Evolutionary conservation across 306 rosid genomes (phyloP).

Genomic region (Hippophae tibetana): DNA sequence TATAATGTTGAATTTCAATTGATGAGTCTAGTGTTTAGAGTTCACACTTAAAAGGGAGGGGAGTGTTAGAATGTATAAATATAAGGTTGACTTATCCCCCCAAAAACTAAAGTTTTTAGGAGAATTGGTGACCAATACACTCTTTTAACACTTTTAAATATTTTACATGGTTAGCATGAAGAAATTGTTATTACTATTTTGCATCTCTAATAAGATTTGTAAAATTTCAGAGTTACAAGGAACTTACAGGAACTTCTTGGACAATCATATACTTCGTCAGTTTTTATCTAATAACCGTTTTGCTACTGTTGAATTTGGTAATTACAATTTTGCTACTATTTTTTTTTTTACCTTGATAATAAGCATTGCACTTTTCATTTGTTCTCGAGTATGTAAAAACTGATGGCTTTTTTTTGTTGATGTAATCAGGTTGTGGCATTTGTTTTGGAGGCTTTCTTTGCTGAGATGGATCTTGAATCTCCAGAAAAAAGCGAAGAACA

Average conservation of each 20-base stretch:
- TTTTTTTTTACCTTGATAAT: neutral
- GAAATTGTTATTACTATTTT: neutral
- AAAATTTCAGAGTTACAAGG: slow-evolving; percentile 75
- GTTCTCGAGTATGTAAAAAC: neutral
- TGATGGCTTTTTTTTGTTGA: slow-evolving; percentile 13
- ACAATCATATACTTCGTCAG: slow-evolving; percentile 58
- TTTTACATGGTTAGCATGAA: slow-evolving; percentile 2
- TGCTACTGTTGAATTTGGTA: slow-evolving; percentile 91
- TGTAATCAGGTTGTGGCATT: slow-evolving; percentile 76
- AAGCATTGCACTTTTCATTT: too few relatives aligned
- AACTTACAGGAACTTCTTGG: slow-evolving; percentile 75
- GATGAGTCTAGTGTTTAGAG: too few relatives aligned
- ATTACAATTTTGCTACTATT: slow-evolving; percentile 16
- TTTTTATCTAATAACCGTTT: slow-evolving; percentile 72
- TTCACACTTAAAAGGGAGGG: too few relatives aligned
- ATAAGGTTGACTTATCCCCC: neutral
- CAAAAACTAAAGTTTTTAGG: too few relatives aligned
- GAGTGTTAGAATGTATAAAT: too few relatives aligned
- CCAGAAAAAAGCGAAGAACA: slow-evolving; percentile 38
- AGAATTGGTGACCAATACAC: too few relatives aligned
- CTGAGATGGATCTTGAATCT: slow-evolving; percentile 80
- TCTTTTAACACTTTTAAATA: too few relatives aligned
- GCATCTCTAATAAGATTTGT: slow-evolving; percentile 10
- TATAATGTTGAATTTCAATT: too few relatives aligned
- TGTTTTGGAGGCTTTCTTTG: slow-evolving; percentile 99